phyloP scores from a whole-genome alignment of 2,329 filamentous ascomycete genomes.

The Fusarium nurragi region DNA sequence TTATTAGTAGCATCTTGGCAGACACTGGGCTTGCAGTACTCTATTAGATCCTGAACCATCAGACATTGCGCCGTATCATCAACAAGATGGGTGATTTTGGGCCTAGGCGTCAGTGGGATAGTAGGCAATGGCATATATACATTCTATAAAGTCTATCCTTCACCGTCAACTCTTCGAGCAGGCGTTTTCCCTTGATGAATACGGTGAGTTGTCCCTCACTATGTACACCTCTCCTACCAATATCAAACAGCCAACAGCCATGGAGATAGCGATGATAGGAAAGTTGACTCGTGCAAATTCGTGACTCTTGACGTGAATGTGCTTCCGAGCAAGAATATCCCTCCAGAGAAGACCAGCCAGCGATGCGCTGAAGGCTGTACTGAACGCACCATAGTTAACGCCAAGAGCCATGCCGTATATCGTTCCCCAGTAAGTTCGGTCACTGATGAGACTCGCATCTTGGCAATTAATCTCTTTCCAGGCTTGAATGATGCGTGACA shows the following conservation, averaged over 20 bases:
- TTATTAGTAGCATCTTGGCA: not conserved
- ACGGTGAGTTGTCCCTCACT: slow-evolving; percentile 30
- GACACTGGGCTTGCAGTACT: not conserved
- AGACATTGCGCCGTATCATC: not conserved
- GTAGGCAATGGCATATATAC: not conserved
- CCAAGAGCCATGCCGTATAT: slow-evolving; percentile 79
- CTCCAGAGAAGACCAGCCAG: slow-evolving; percentile 77
- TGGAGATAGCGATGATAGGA: slow-evolving; percentile 75
- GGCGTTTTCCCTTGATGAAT: slow-evolving; percentile 3
- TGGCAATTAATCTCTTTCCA: slow-evolving; percentile 69
- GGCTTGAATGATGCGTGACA: slow-evolving; percentile 74
- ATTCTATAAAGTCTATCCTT: not conserved
- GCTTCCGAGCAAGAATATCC: slow-evolving; percentile 73
- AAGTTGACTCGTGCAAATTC: slow-evolving; percentile 76
- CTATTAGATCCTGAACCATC: too few species aligned
- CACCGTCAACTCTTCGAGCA: not conserved
- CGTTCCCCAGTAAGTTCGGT: slow-evolving; percentile 77
- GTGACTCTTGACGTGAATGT: slow-evolving; percentile 69
- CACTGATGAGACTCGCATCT: slow-evolving; percentile 61
- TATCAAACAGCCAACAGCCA: slow-evolving; percentile 70
- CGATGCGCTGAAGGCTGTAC: slow-evolving; percentile 75
- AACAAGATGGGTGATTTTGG: fast-evolving
- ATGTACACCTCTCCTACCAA: slow-evolving; percentile 73
- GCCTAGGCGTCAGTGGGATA: not conserved
- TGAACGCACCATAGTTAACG: slow-evolving; percentile 80